These are phyloP conservation scores for Whalleya microplaca DNA, from an alignment of 2,329 filamentous ascomycete species.

Conservation along the genomic window DNA sequence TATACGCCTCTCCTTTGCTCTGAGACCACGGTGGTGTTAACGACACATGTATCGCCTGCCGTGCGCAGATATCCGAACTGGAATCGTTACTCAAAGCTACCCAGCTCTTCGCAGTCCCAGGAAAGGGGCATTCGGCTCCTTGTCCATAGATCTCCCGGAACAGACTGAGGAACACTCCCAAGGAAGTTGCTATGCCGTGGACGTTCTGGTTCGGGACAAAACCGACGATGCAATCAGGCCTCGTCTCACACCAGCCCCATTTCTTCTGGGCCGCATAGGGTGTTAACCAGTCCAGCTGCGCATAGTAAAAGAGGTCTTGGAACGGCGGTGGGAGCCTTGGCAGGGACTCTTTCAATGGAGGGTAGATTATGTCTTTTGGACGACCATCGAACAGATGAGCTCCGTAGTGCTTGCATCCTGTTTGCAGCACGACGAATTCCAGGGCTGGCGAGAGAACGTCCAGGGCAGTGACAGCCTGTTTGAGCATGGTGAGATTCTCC, in stretches of 20 bases:
- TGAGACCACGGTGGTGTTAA: conserved; percentile 44
- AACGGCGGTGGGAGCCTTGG: conserved; percentile 47
- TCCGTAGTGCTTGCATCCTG: conserved; percentile 46
- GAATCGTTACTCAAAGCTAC: conserved; percentile 40
- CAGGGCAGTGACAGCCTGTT: conserved; percentile 42
- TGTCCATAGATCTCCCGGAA: conserved; percentile 42
- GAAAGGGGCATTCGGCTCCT: conserved; percentile 41
- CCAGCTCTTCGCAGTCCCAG: conserved; percentile 41
- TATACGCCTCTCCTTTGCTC: conserved; percentile 41
- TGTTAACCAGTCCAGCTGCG: conserved; percentile 46
- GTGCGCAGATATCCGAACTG: conserved; percentile 43
- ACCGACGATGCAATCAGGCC: conserved; percentile 48
- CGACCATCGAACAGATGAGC: conserved; percentile 36
- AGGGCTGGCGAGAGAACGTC: conserved; percentile 43
- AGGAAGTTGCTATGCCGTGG: conserved; percentile 45
- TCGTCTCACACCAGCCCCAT: conserved; percentile 49
- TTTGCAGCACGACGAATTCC: conserved; percentile 45
- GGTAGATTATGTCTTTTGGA: conserved; percentile 34
- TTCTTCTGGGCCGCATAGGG: conserved; percentile 40
- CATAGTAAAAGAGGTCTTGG: conserved; percentile 51
- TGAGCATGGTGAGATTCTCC: conserved; percentile 44
- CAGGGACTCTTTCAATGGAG: conserved; percentile 43
- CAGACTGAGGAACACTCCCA: conserved; percentile 43
- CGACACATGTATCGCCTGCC: conserved; percentile 45
- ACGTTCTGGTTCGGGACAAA: conserved; percentile 49